Evolutionary conservation across 306 rosid genomes (phyloP), one percentile per base, ranked within the genome.

Genomic region (Rubus parviflorus): DNA sequence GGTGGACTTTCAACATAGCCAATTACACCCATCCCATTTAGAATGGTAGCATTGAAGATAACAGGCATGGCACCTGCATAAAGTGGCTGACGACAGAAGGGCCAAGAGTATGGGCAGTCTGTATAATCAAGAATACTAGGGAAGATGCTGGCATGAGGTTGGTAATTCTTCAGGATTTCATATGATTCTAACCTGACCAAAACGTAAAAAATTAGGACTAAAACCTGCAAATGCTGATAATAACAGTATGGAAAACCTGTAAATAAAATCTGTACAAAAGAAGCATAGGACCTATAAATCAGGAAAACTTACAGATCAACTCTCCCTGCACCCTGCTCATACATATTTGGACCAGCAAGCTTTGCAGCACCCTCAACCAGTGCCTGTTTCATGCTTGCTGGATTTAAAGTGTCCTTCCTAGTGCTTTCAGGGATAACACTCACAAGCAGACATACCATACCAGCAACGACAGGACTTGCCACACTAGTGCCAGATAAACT

Each of bases 341-440:
- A 95, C 90, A 95, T 86, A 84, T 90, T 95, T 10, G 97, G 96
- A 77, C 97, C 96, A 74, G 86, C 48, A 52, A 95, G 97, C 85
- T 89, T 92, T 3, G 96, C 89, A 76, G 99, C 99, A 80, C 99
- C 97, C 90, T 95, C 97, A 22, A 95, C 96, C 79, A 95, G 89
- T 66, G 97, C 99, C 84, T 95, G 99, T 76, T 95, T 95, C 99
- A 92, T 95, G 90, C 97, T 95, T 70, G 99, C 99, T 0, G 99
- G 99, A 87, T 95, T 95, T 81, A 95, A 85, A 68, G 88, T 83
- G 46, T 81, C 73, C 79, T 92, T 89, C 57, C 97, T 89, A 57
- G 70, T 84, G 70, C 75, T 62, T 82, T 90, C 97, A 60, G 99
- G 94, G 74, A 92, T 90, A 83, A 95, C 81, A 70, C 99, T 95